A percentile compares a stretch with the other conserved stretches of the same genome.
These are phyloP conservation scores for Candida maltosa DNA, from an alignment of 805 yeast species.

Conservation along the genomic window DNA sequence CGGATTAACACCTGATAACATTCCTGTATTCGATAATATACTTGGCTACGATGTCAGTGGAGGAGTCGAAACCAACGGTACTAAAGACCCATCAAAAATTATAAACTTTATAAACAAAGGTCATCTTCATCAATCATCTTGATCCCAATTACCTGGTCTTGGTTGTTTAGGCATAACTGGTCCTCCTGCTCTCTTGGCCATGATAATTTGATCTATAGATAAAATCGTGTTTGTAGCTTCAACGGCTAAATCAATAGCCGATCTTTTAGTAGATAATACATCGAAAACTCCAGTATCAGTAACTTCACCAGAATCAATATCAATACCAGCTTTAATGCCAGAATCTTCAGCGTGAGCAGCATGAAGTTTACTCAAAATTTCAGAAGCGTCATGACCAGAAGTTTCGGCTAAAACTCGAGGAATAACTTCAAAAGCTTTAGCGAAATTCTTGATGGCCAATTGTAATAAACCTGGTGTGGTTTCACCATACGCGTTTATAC, in stretches of 20 bases:
- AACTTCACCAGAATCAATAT: constrained; percentile 70
- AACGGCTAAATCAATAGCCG: constrained; percentile 90
- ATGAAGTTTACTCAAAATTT: constrained; percentile 82
- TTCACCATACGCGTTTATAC: constrained; percentile 83
- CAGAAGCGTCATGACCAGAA: constrained; percentile 87
- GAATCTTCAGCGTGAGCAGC: constrained; percentile 71
- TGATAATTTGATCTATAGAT: constrained; percentile 93
- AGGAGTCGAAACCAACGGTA: constrained; percentile 79
- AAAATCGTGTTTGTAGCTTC: constrained; percentile 91
- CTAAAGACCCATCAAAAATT: constrained; percentile 68
- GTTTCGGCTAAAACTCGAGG: constrained; percentile 94
- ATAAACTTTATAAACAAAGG: constrained; percentile 55
- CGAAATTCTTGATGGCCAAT: constrained; percentile 90
- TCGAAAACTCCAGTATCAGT: constrained; percentile 71
- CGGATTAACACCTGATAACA: constrained; percentile 78
- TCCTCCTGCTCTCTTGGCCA: constrained; percentile 99
- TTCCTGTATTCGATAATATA: constrained; percentile 53
- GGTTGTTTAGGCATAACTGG: constrained; percentile 85
- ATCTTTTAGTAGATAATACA: constrained; percentile 72
- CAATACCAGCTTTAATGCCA: constrained; percentile 59
- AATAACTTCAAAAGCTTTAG: constrained; percentile 89
- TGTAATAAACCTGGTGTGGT: constrained; percentile 90
- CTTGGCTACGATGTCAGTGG: constrained; percentile 93
- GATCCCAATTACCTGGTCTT: constrained; percentile 95
- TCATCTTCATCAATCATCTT: constrained; percentile 56